Evolutionary conservation across 352 stramenopile genomes (phyloP), one percentile per base, ranked within the genome.

Genomic region (Pseudoperonospora humuli): DNA sequence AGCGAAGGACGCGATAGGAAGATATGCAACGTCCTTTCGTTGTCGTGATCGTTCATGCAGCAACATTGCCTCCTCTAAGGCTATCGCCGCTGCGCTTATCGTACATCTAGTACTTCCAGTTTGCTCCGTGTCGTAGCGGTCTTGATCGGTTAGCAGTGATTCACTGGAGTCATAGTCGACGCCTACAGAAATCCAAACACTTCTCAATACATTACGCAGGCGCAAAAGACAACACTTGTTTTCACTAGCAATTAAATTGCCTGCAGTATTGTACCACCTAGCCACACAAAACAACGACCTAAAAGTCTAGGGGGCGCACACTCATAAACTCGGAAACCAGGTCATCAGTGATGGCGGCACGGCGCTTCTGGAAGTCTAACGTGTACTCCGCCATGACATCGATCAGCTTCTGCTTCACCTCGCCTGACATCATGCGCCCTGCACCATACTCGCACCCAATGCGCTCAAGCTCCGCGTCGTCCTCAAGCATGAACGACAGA

Each of bases 401-500:
- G 38, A 99, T 98, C 26, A 99, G 75, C 39, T 83, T 81, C 46
- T 93, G 83, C 82, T 99, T 99, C 11, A 99, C 96, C 58, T 98
- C 95, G 7, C 93, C 93, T 8, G 96, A 99, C 73, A 95, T 97
- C 57, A 96, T 96, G 33, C 76, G 87, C 25, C 97, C 97, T 13
- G 78, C 86, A 36, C 84, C 85, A 66, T 99, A 99, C 50, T 99
- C 89, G n/a, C 75, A 57, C 13, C 79, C 94, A 53, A 98, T 96
- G 40, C 83, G 67, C 17, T 65, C 81, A 38, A 99, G 77, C 67
- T 98, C 83, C 7, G 97, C 93, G 55, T 99, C 96, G 57, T 99
- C 95, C 54, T 99, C 96, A 33, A 99, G 75, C 73, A 99, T 99
- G 70, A 99, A 99, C 29, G 78, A 88, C 35, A 99, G 65, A 82